A percentile compares a stretch with the other conserved stretches of the same genome.
Conservation (phyloP, 306 rosid species). For the Coriaria nepalensis region DNA sequence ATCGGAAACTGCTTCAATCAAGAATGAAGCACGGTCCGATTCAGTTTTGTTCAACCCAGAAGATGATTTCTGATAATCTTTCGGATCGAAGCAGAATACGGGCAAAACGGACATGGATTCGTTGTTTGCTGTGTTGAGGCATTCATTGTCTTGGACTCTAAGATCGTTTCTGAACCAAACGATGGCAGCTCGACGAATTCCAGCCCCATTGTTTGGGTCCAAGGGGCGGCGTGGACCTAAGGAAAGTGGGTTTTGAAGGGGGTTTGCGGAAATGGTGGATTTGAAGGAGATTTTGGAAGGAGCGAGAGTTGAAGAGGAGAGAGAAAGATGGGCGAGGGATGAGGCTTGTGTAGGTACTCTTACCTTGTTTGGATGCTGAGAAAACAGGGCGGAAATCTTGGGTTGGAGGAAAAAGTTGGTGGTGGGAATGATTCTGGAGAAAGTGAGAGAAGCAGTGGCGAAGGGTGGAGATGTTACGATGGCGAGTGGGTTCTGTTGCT, state of each 20-base stretch:
- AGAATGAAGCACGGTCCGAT: slow-evolving; percentile 57
- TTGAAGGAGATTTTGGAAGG: slow-evolving; percentile 50
- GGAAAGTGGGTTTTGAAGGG: slow-evolving; percentile 56
- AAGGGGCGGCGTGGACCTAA: slow-evolving; percentile 65
- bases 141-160: slow-evolving; percentile 73
- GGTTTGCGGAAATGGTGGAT: slow-evolving; percentile 58
- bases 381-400: slow-evolving; percentile 29
- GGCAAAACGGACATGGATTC: slow-evolving; percentile 80
- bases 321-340: slow-evolving; percentile 61
- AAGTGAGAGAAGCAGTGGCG: slow-evolving; percentile 53
- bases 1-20: slow-evolving; percentile 64
- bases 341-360: slow-evolving; percentile 77
- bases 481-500: slow-evolving; percentile 9
- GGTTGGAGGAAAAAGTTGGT: slow-evolving; percentile 39
- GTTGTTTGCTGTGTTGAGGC: slow-evolving; percentile 55
- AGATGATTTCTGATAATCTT: slow-evolving; percentile 68
- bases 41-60: slow-evolving; percentile 87
- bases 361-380: slow-evolving; percentile 40
- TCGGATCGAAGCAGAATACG: slow-evolving; percentile 85
- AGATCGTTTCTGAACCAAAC: slow-evolving; percentile 92
- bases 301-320: slow-evolving; percentile 29
- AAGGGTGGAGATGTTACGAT: slow-evolving; percentile 18
- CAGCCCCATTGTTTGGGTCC: slow-evolving; percentile 80
- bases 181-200: slow-evolving; percentile 63
- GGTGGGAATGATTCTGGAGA: slow-evolving; percentile 32